Evolutionary conservation across 768 basidiomycete genomes (phyloP).

Genomic region (Leccinum broughii): DNA sequence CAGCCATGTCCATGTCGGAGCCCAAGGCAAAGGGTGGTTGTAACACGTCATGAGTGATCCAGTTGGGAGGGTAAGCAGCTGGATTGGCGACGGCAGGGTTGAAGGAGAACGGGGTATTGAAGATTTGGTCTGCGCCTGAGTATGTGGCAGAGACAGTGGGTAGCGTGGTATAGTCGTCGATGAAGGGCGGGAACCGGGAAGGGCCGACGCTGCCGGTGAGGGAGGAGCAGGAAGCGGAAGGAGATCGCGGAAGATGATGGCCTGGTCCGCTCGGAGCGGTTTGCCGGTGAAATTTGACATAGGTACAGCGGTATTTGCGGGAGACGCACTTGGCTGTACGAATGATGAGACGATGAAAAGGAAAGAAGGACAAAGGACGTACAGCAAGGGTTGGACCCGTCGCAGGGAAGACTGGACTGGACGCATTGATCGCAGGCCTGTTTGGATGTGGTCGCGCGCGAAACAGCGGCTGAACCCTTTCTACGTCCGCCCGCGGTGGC

Average conservation of each 20-base stretch:
- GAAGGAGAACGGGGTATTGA: constrained; percentile 34
- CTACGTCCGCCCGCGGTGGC: constrained; percentile 45
- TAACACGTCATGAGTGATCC: constrained; percentile 22
- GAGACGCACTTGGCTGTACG: constrained; percentile 68
- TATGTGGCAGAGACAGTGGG: constrained; percentile 26
- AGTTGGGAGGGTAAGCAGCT: constrained; percentile 18
- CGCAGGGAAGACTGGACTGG: constrained; percentile 70
- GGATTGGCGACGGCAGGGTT: constrained; percentile 13
- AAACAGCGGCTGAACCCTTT: constrained; percentile 65
- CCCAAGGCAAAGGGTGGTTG: constrained; percentile 22
- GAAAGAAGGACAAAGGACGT: constrained; percentile 27
- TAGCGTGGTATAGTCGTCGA: constrained; percentile 42
- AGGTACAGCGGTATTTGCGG: constrained; percentile 73
- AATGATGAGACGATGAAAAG: constrained; percentile 1
- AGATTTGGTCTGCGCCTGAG: constrained; percentile 29
- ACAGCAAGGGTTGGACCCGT: constrained; percentile 81
- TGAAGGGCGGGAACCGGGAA: constrained; percentile 33
- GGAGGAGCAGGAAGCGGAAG: constrained; percentile 28
- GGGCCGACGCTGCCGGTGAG: constrained; percentile 11
- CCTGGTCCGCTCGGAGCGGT: constrained; percentile 78
- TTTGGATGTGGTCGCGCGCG: constrained; percentile 75
- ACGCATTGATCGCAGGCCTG: constrained; percentile 88
- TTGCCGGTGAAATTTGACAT: constrained; percentile 80
- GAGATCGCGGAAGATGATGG: constrained; percentile 45
- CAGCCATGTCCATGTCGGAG: constrained; percentile 41